Conservation (phyloP, 306 rosid species). For the Fragaria vesca region DNA sequence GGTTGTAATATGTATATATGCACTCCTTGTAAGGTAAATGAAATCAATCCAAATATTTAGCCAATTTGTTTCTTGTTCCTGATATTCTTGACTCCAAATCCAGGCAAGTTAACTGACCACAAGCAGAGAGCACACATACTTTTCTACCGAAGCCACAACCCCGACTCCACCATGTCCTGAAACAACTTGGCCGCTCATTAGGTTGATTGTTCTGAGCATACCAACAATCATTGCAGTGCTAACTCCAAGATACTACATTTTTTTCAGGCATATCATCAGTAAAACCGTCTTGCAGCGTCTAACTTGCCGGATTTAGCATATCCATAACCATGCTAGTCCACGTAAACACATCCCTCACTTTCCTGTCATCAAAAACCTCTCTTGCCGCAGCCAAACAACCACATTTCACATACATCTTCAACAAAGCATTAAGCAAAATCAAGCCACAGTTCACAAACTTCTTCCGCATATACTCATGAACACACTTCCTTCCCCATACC, state of each 20-base stretch:
- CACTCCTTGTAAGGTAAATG: no score
- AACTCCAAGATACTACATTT: conserved; percentile 65
- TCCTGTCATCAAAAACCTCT: conserved; percentile 56
- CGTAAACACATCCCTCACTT: conserved; percentile 57
- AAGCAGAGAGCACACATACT: conserved; percentile 75
- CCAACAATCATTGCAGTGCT: conserved; percentile 61
- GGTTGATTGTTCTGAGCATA: conserved; percentile 66
- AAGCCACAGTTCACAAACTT: conserved; percentile 31
- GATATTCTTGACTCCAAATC: conserved; percentile 14
- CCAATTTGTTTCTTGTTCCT: no score
- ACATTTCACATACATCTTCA: conserved; percentile 74
- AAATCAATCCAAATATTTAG: no score
- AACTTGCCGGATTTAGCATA: conserved; percentile 67
- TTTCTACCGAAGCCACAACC: conserved; percentile 46
- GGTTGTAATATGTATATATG: no score
- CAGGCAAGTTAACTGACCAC: conserved; percentile 62
- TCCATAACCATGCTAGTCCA: conserved; percentile 84
- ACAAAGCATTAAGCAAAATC: conserved; percentile 53
- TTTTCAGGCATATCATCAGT: conserved; percentile 56
- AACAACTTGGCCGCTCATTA: conserved; percentile 55
- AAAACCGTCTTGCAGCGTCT: conserved; percentile 57
- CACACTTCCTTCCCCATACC: conserved; percentile 35
- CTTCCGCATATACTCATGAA: conserved; percentile 39
- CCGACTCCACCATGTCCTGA: conserved; percentile 45
- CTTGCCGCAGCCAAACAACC: conserved; percentile 42